Base-by-base conservation (phyloP, 2,329 filamentous ascomycete species). In the Dactylellina parvicollis region DNA sequence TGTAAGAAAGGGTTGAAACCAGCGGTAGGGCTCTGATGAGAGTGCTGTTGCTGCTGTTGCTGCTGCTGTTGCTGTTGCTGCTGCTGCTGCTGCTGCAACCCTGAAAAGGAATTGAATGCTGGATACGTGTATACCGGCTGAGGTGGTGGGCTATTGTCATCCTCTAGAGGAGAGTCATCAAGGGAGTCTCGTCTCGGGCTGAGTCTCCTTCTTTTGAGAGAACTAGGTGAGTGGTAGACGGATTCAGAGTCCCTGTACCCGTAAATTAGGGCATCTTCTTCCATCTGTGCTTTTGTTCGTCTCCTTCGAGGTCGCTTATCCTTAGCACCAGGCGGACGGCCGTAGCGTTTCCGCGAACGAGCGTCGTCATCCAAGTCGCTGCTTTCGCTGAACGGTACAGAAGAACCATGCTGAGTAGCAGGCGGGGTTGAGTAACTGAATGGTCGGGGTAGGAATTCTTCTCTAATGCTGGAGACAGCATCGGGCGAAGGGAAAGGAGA, bases 251-350 rank as follows among this genome's bases (percentile, higher is more conserved):
- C 69, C 24, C 69, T 60, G 24, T 73, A 73, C 14, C 70, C 70
- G 18, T 74, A 74, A 0, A 74, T 67, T 22, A 74, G 50, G 18
- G 70, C 70, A 54, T 74, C 70, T 20, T 74, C 70, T 47, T 74
- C 70, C 70, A 74, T 74, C 12, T 74, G 70, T 22, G 70, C 70
- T 20, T 74, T 74, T 55, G 70, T 74, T 38, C 70, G 40, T 26
- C 70, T 61, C n/a, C 70, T 61, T 9, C 70, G 42, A 9, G 70
- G 70, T 12, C 70, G 61, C 47, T 74, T 74, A 49, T 74, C 70
- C 30, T 74, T 74, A 16, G 70, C 70, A 34, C 70, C 70, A 16
- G 70, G 70, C 24, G 70, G 70, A 32, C 70, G 55, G 2, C 70
- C 70, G 28, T 74, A 74, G 8, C 70, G 61, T 34, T 74, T 74